Evolutionary conservation across 2,329 filamentous ascomycete species (phyloP).

Genomic region (Trichophyton equinum): DNA sequence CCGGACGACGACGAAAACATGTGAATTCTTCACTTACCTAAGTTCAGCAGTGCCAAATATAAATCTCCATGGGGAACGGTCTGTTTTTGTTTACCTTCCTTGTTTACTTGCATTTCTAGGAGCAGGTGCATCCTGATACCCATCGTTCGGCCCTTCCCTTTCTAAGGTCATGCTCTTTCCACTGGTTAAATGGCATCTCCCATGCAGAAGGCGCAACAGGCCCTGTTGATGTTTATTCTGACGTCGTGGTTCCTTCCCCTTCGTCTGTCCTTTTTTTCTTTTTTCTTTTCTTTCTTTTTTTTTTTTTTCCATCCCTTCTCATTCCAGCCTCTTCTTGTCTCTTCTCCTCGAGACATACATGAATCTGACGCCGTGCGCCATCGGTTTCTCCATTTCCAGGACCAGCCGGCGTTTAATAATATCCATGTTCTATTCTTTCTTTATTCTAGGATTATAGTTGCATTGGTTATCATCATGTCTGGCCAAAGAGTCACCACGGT

Average conservation of each 20-base stretch:
- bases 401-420: neutral
- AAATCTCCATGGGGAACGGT: neutral
- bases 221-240: neutral
- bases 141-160: neutral
- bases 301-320: neutral
- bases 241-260: neutral
- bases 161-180: neutral
- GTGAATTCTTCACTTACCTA: neutral
- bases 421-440: neutral
- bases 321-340: neutral
- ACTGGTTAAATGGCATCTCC: neutral
- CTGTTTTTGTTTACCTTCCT: neutral
- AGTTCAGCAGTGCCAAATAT: neutral
- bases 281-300: neutral
- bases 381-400: neutral
- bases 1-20: conserved; percentile 33
- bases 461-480: neutral
- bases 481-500: neutral
- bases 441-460: neutral
- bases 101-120: neutral
- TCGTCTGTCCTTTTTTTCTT: neutral
- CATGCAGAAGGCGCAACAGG: neutral
- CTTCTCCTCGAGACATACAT: neutral
- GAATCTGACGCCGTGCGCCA: neutral
- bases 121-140: neutral